A percentile compares a stretch with the other conserved stretches of the same genome.
phyloP scores from a whole-genome alignment of 108 stramenopile species.

The Cyclotella choctawhatcheeana region DNA sequence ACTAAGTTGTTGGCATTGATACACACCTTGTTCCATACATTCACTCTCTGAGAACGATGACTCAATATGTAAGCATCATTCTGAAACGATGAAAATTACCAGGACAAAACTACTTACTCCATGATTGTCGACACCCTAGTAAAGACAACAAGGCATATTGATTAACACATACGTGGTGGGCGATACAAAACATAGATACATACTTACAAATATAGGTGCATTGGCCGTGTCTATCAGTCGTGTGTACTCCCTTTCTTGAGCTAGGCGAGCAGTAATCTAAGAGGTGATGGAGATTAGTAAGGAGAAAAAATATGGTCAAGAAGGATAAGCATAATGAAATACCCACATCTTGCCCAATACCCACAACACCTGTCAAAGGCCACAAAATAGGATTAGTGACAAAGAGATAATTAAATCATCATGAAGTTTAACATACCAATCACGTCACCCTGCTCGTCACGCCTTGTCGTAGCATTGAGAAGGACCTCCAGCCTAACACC shows the following conservation, averaged over 20 bases:
- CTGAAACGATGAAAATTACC: neutral
- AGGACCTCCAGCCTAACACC: conserved; percentile 53
- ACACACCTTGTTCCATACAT: conserved; percentile 40
- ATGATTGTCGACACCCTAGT: conserved; percentile 46
- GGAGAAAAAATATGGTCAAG: too few relatives aligned
- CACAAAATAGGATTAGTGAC: too few relatives aligned
- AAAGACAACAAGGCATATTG: too few relatives aligned
- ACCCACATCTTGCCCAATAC: too few relatives aligned
- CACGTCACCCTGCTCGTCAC: conserved; percentile 64
- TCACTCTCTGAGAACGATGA: conserved; percentile 8
- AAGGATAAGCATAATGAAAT: too few relatives aligned
- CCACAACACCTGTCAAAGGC: too few relatives aligned
- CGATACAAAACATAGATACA: too few relatives aligned
- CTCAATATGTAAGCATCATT: neutral
- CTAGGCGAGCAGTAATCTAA: conserved; percentile 49
- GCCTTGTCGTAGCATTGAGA: conserved; percentile 75
- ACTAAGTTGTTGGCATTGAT: too few relatives aligned
- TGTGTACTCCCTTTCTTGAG: conserved; percentile 49
- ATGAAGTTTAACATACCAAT: too few relatives aligned
- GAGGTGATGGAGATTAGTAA: too few relatives aligned
- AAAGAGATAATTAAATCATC: too few relatives aligned
- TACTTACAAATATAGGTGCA: conserved; percentile 59
- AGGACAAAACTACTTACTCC: conserved; percentile 8
- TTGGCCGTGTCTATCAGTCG: conserved; percentile 51
- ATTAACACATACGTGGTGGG: too few relatives aligned